phyloP scores from a whole-genome alignment of 768 basidiomycete genomes.

The Psilocybe azurescens region DNA sequence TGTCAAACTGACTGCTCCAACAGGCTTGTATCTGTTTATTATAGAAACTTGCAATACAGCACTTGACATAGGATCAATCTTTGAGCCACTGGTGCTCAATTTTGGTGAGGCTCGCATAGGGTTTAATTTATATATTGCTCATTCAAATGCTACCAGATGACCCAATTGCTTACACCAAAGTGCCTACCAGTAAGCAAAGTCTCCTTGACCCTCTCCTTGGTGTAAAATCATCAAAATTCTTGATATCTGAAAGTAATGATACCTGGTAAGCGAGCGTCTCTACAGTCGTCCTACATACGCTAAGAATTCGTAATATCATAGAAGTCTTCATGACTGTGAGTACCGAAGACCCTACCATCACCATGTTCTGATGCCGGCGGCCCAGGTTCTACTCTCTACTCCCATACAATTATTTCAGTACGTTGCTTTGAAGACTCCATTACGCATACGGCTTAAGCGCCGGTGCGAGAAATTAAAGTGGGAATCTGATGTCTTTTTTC shows the following conservation, averaged over 20 bases:
- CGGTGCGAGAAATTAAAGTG: too few species aligned
- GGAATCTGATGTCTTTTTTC: not conserved
- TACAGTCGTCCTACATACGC: not conserved
- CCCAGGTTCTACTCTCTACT: slow-evolving; percentile 43
- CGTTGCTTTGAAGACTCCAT: too few species aligned
- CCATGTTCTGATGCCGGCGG: not conserved
- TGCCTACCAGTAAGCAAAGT: slow-evolving; percentile 32
- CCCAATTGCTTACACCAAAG: slow-evolving; percentile 26
- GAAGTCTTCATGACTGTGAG: slow-evolving; percentile 14
- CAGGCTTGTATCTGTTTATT: slow-evolving; percentile 38
- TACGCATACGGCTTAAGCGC: too few species aligned
- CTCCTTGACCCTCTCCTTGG: not conserved
- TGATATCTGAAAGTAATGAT: slow-evolving; percentile 9
- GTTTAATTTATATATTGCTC: not conserved
- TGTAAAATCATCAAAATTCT: not conserved
- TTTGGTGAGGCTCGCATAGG: slow-evolving; percentile 31
- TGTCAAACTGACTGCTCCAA: not conserved
- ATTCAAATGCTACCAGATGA: slow-evolving; percentile 13
- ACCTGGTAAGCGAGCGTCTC: not conserved
- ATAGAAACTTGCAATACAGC: slow-evolving; percentile 42
- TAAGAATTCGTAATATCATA: not conserved
- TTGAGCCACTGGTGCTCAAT: slow-evolving; percentile 42
- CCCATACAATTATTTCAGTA: slow-evolving; percentile 41
- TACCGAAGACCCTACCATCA: not conserved
- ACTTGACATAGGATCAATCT: slow-evolving; percentile 40